Percentiles rank a stretch among this genome's conserved stretches.
Conservation (phyloP, 495 filamentous ascomycete genomes). For the Penicillium ochrochloron region DNA sequence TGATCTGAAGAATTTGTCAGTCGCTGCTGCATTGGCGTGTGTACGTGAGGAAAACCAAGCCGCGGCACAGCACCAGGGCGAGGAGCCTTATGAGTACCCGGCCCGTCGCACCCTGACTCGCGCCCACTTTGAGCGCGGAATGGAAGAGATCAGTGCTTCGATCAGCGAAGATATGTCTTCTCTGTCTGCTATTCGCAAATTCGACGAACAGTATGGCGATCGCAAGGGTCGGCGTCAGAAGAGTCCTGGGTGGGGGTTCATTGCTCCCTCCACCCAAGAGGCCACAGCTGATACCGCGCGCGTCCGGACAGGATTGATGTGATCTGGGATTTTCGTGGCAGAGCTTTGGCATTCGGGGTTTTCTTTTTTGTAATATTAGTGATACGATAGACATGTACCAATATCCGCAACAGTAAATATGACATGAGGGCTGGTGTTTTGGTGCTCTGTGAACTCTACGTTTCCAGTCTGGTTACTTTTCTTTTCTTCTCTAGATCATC, state of each 20-base stretch:
- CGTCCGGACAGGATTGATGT: conserved; percentile 43
- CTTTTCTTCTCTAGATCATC: too few species aligned
- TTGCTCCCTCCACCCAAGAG: conserved; percentile 32
- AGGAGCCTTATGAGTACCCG: conserved; percentile 61
- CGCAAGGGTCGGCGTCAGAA: conserved; percentile 73
- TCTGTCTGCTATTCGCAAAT: conserved; percentile 85
- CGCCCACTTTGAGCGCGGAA: conserved; percentile 80
- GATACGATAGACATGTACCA: conserved; percentile 43
- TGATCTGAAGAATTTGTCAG: conserved; percentile 91
- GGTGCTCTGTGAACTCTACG: background rate
- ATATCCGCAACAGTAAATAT: conserved; percentile 25
- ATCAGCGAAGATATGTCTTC: conserved; percentile 94
- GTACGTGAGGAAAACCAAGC: conserved; percentile 81
- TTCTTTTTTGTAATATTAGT: conserved; percentile 30
- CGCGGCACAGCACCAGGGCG: conserved; percentile 55
- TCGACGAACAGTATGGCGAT: conserved; percentile 95
- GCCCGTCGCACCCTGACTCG: conserved; percentile 66
- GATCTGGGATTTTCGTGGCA: conserved; percentile 3
- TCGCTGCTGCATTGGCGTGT: conserved; percentile 86
- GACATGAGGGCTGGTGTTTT: background rate
- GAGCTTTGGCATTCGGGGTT: background rate
- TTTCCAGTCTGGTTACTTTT: background rate
- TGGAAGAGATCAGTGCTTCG: conserved; percentile 89
- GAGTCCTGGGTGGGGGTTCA: conserved; percentile 51
- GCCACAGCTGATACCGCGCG: conserved; percentile 39